Evolutionary conservation across 768 basidiomycete genomes (phyloP).

Genomic region (Lanmaoa pseudosensibilis): DNA sequence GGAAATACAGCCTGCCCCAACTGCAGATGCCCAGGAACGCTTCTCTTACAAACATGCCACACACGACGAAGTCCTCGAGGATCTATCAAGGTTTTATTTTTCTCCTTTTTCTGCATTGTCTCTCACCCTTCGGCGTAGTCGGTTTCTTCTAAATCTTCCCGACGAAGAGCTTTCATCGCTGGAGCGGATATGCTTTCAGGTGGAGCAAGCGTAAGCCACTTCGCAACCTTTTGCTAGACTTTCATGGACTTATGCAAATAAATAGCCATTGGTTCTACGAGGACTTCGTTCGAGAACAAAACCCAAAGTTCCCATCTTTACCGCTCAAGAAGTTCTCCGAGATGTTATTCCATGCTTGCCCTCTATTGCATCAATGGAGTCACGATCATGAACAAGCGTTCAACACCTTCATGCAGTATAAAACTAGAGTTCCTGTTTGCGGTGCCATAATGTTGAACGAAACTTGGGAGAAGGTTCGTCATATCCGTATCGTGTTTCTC

Average conservation of each 20-base stretch:
- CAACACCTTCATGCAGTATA: slow-evolving; percentile 92
- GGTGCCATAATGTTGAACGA: slow-evolving; percentile 95
- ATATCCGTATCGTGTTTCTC: slow-evolving; percentile 2
- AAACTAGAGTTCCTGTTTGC: slow-evolving; percentile 94
- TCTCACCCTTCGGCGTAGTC: slow-evolving; percentile 46
- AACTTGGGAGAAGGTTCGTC: slow-evolving; percentile 84
- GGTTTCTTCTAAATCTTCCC: slow-evolving; percentile 96
- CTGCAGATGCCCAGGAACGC: slow-evolving; percentile 39
- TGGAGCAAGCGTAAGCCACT: slow-evolving; percentile 90
- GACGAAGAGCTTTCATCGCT: slow-evolving; percentile 87
- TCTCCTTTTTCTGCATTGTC: slow-evolving; percentile 9
- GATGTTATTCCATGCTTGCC: slow-evolving; percentile 84
- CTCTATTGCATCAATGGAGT: slow-evolving; percentile 78
- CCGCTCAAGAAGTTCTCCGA: slow-evolving; percentile 92
- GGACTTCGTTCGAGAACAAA: slow-evolving; percentile 94
- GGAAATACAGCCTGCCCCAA: slow-evolving; percentile 57
- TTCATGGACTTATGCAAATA: slow-evolving; percentile 12
- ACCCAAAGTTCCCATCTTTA: slow-evolving; percentile 82
- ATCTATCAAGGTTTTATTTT: slow-evolving; percentile 72
- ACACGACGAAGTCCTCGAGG: slow-evolving; percentile 86
- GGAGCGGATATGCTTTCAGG: slow-evolving; percentile 96
- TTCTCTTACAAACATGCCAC: slow-evolving; percentile 69
- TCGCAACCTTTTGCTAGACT: slow-evolving; percentile 8
- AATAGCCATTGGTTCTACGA: slow-evolving; percentile 99
- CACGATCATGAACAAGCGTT: slow-evolving; percentile 85